Evolutionary conservation across 257 asterid genomes (phyloP).

Genomic region (Plectranthus barbatus): DNA sequence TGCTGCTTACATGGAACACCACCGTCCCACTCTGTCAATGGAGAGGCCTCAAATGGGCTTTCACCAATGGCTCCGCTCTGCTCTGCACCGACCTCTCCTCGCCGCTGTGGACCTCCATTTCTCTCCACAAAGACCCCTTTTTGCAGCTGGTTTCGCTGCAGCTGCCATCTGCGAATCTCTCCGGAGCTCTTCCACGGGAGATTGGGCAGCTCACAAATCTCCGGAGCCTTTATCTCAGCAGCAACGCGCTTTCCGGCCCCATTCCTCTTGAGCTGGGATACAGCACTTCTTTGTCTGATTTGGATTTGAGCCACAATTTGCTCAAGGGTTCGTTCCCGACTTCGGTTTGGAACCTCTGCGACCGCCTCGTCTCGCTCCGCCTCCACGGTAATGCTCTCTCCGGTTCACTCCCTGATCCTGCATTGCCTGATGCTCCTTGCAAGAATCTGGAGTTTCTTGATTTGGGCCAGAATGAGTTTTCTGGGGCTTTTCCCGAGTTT

Average conservation of each 20-base stretch:
- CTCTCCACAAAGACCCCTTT: conserved; percentile 39
- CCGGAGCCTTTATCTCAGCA: conserved; percentile 64
- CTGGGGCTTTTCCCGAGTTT: conserved; percentile 72
- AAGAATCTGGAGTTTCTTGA: conserved; percentile 62
- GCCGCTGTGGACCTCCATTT: conserved; percentile 57
- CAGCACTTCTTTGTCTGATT: conserved; percentile 56
- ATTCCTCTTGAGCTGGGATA: conserved; percentile 93
- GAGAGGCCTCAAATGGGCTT: conserved; percentile 87
- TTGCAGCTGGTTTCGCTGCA: conserved; percentile 68
- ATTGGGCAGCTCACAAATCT: conserved; percentile 64
- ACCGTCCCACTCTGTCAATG: conserved; percentile 87
- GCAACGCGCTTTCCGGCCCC: conserved; percentile 60
- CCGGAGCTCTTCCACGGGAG: conserved; percentile 79
- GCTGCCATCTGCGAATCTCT: conserved; percentile 84
- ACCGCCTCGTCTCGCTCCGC: conserved; percentile 54
- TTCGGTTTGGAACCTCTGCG: conserved; percentile 92
- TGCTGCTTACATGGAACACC: conserved; percentile 68
- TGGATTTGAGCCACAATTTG: conserved; percentile 74
- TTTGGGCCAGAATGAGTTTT: conserved; percentile 61
- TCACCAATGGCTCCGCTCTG: conserved; percentile 44
- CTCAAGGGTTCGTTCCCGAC: conserved; percentile 66
- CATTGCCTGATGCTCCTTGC: conserved; percentile 69
- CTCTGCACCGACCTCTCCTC: conserved; percentile 65
- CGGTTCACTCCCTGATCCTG: conserved; percentile 73
- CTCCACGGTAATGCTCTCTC: conserved; percentile 74